These are phyloP conservation scores for Knoxdaviesia proteae DNA, from an alignment of 2,329 filamentous ascomycete genomes.

Conservation along the genomic window DNA sequence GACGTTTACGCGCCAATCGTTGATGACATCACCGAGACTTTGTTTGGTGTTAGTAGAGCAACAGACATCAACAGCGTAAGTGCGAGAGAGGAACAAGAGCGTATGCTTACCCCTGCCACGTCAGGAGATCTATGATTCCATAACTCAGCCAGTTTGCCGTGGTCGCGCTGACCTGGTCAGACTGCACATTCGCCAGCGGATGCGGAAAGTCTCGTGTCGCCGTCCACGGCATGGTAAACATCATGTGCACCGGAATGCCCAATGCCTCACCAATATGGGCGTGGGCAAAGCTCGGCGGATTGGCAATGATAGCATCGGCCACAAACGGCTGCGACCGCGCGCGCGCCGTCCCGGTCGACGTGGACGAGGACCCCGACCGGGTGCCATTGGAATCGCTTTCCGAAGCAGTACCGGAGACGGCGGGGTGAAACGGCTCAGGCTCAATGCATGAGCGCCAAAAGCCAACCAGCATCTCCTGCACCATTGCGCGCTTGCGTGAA, in stretches of 20 bases:
- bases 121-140: conserved; percentile 64
- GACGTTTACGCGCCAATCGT: conserved; percentile 50
- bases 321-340: conserved; percentile 22
- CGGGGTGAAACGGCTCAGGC: conserved; percentile 36
- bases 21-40: conserved; percentile 50
- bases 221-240: conserved; percentile 76
- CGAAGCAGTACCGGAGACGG: too few relatives aligned
- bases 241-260: conserved; percentile 61
- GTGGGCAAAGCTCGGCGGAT: conserved; percentile 59
- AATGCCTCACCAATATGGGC: conserved; percentile 61
- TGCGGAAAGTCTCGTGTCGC: conserved; percentile 58
- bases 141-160: conserved; percentile 72
- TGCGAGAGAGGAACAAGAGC: neutral
- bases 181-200: conserved; percentile 42
- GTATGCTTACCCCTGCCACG: conserved; percentile 51
- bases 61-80: neutral
- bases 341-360: too few relatives aligned
- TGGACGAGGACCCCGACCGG: too few relatives aligned
- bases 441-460: conserved; percentile 66
- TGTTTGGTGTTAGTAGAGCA: too few relatives aligned
- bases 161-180: conserved; percentile 48
- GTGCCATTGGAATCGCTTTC: too few relatives aligned
- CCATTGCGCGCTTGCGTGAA: conserved; percentile 40
- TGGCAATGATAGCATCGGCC: conserved; percentile 70
- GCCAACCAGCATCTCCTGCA: conserved; percentile 66